Evolutionary conservation across 139 green algal species (phyloP), one percentile per base, ranked within the genome.

Genomic region (Trebouxia sp.): DNA sequence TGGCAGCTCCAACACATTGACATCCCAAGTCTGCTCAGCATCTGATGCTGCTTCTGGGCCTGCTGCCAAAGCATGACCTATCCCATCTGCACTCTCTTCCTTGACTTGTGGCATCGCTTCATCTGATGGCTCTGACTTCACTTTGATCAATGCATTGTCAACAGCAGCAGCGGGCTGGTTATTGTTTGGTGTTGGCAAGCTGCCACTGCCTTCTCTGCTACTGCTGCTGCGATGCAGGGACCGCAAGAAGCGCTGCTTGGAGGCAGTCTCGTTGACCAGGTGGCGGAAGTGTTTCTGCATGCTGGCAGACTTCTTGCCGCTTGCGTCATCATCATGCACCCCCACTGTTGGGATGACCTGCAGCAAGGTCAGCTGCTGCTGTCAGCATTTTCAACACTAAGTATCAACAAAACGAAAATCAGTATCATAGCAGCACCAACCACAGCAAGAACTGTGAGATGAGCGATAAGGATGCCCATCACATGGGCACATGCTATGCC

Each of bases 321-420:
- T 80, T 28, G 38, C 84, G 11, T 90, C 83, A 17, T 87, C 78
- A 14, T 78, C 87, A 12, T 81, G 78, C 10, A 91, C 88, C 2
- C 89, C 87, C 28, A 98, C 95, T 0, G 95, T 98, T 4, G 95
- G 95, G 3, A 97, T 87, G 1, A 98, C 88, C 87, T 96, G 86
- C 48, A 80, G 5, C 26, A 3, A 41, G 22, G n/a, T n/a, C n/a
- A n/a, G n/a, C n/a, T n/a, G n/a, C n/a, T n/a, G n/a, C n/a, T n/a
- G n/a, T n/a, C n/a, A n/a, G n/a, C n/a, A n/a, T n/a, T n/a, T n/a
- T n/a, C n/a, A n/a, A n/a, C n/a, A n/a, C n/a, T n/a, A n/a, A n/a
- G n/a, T n/a, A n/a, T n/a, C n/a, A n/a, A n/a, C n/a, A n/a, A n/a
- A n/a, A n/a, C n/a, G n/a, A n/a, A n/a, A n/a, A n/a, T n/a, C n/a